Percentiles rank a stretch among this genome's conserved stretches.
These are phyloP conservation scores for Cutaneotrichosporon daszewskae DNA, from an alignment of 1,284 basidiomycete genomes.

Conservation along the genomic window DNA sequence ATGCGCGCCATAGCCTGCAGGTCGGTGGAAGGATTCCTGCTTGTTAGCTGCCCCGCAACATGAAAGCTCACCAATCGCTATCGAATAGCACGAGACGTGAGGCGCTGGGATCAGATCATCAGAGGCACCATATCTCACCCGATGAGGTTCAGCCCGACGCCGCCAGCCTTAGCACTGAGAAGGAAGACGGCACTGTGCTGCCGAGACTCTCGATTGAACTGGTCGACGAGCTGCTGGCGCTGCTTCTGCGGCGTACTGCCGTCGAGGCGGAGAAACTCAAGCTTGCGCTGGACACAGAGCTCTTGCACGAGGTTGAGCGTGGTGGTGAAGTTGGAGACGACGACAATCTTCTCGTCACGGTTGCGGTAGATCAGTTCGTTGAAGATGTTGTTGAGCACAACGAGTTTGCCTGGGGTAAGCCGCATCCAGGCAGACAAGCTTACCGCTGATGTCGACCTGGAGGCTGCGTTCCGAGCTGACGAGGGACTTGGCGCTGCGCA, in stretches of 20 bases:
- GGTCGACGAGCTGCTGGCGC: conserved; percentile 56
- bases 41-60: conserved; percentile 3
- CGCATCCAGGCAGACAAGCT: background rate
- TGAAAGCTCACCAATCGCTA: conserved; percentile 69
- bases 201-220: conserved; percentile 37
- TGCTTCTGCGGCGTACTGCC: conserved; percentile 75
- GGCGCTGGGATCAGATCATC: conserved; percentile 50
- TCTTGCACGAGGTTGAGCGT: conserved; percentile 88
- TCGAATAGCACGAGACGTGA: conserved; percentile 75
- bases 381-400: conserved; percentile 68
- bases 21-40: conserved; percentile 56
- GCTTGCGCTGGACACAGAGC: conserved; percentile 69
- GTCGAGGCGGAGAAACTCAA: conserved; percentile 79
- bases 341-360: conserved; percentile 86
- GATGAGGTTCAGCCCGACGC: conserved; percentile 89
- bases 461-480: background rate
- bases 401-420: conserved; percentile 61
- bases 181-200: conserved; percentile 66
- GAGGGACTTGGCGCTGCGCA: background rate
- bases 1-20: conserved; percentile 97
- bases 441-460: conserved; percentile 10
- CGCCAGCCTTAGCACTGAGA: conserved; percentile 90
- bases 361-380: conserved; percentile 56
- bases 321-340: conserved; percentile 84
- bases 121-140: conserved; percentile 37